A percentile compares a stretch with the other conserved stretches of the same genome.
Conservation (phyloP, 345 rosid genomes). For the Pelargonium nanum region DNA sequence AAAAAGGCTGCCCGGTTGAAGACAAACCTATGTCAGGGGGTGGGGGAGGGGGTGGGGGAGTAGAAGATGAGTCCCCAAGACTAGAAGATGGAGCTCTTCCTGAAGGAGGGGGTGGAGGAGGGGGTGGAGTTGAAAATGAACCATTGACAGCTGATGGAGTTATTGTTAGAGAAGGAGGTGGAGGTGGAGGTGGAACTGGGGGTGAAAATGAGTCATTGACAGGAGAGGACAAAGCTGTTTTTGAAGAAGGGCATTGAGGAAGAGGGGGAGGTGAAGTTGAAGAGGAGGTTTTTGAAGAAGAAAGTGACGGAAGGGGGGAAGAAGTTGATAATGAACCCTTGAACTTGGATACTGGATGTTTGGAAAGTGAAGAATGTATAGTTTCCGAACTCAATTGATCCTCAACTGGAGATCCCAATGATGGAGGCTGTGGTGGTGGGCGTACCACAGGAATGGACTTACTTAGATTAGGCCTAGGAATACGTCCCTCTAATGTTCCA, state of each 20-base stretch:
- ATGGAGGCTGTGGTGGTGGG: slow-evolving; percentile 1
- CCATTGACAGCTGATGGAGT: slow-evolving; percentile 6
- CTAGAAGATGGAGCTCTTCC: not conserved
- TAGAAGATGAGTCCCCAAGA: slow-evolving; percentile 1
- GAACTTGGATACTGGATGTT: slow-evolving; percentile 8
- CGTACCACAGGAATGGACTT: no score
- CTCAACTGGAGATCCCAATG: no score
- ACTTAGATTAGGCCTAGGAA: no score
- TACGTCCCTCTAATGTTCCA: no score
- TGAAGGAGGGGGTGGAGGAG: slow-evolving; percentile 13
- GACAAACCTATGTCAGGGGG: slow-evolving; percentile 10
- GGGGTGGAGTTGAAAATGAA: slow-evolving; percentile 15
- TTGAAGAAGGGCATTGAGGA: no score
- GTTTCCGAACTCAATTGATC: no score
- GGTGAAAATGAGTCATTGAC: no score
- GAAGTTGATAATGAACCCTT: not conserved
- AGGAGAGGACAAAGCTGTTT: no score
- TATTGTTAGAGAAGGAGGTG: slow-evolving; percentile 1
- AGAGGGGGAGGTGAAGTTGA: slow-evolving; percentile 1
- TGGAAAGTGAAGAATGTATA: no score
- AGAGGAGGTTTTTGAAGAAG: not conserved
- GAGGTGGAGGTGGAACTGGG: slow-evolving; percentile 12
- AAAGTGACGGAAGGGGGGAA: not conserved
- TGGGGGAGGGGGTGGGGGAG: not conserved
- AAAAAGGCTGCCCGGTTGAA: slow-evolving; percentile 7